Evolutionary conservation across 345 rosid species (phyloP).

Genomic region (Hypericum perforatum): DNA sequence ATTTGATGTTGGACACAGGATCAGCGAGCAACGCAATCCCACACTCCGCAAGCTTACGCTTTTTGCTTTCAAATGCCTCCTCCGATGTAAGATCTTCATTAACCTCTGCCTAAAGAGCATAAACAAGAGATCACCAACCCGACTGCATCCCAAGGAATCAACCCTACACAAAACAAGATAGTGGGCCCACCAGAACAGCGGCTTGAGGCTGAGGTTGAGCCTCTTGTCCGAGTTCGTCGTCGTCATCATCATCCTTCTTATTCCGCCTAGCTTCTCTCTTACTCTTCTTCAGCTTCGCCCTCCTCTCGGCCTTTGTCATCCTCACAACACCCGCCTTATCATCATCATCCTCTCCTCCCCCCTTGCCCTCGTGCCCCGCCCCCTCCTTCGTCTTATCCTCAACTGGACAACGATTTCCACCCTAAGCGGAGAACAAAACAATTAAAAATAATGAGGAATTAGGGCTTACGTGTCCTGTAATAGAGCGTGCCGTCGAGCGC

Average conservation of each 20-base stretch:
- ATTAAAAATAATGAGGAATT: background rate
- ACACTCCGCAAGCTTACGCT: conserved; percentile 67
- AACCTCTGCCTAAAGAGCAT: conserved; percentile 65
- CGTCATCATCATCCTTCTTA: conserved; percentile 34
- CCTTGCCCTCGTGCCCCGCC: conserved; percentile 16
- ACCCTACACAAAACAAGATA: background rate
- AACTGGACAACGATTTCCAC: background rate
- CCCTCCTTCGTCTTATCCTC: conserved; percentile 10
- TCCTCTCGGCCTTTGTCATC: conserved; percentile 66
- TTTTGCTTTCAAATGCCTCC: conserved; percentile 57
- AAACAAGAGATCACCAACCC: background rate
- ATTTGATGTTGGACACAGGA: conserved; percentile 69
- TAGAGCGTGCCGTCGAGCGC: conserved; percentile 65
- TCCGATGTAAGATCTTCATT: conserved; percentile 76
- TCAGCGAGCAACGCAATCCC: conserved; percentile 63
- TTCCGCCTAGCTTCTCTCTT: conserved; percentile 71
- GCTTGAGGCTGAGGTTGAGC: conserved; percentile 76
- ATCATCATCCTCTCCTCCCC: conserved; percentile 25
- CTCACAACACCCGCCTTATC: conserved; percentile 16
- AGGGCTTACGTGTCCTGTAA: conserved; percentile 39
- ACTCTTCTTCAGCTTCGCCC: conserved; percentile 63
- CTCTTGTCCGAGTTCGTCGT: conserved; percentile 37
- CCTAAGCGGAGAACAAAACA: background rate
- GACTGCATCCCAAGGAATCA: background rate
- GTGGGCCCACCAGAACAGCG: conserved; percentile 49